Conservation (phyloP, 2,329 filamentous ascomycete species). For the Fusarium sterilihyphosum region DNA sequence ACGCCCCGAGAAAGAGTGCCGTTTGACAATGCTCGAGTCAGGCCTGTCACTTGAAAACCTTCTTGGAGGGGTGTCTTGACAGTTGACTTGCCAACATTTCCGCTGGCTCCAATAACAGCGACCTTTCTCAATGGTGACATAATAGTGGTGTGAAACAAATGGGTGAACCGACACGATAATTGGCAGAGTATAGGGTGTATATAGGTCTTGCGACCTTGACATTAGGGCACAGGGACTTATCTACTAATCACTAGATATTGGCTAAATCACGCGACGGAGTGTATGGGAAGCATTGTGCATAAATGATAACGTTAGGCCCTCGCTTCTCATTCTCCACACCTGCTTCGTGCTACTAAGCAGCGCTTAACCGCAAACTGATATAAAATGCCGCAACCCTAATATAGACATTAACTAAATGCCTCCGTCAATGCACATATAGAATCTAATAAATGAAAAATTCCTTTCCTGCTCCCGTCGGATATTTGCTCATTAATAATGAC, state of each 20-base stretch:
- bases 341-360: neutral
- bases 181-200: accelerated
- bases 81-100: neutral
- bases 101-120: neutral
- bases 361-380: accelerated
- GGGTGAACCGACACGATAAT: accelerated
- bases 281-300: no score
- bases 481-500: no score
- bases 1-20: neutral
- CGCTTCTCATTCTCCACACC: neutral
- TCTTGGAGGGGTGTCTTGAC: neutral
- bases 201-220: accelerated
- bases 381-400: neutral
- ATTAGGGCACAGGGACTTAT: accelerated
- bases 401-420: neutral
- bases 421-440: neutral
- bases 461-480: no score
- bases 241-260: accelerated
- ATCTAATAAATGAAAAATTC: neutral
- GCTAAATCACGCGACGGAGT: accelerated
- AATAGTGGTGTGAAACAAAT: neutral
- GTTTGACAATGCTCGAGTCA: neutral
- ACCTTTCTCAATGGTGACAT: neutral
- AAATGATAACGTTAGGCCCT: neutral
- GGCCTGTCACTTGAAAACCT: neutral